Evolutionary conservation across 768 basidiomycete species (phyloP), one percentile per base, ranked within the genome.

Genomic region (Naganishia randhawae): DNA sequence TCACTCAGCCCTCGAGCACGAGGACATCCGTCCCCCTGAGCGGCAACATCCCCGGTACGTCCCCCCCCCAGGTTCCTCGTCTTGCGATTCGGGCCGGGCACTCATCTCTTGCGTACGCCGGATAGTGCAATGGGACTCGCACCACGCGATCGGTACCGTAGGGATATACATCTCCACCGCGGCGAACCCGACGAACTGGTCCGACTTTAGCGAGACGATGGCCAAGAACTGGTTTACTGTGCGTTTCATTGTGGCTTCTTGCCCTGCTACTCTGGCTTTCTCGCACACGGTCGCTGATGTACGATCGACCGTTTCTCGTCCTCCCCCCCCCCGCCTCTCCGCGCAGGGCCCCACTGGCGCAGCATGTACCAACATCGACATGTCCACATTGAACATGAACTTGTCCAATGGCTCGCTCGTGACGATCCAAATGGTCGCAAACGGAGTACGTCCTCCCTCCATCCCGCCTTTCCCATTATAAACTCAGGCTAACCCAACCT

Each of bases 11-110:
- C 5, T 81, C 83, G n/a, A 66, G 79, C 17, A 86, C 85, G 69
- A 85, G 91, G 39, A 86, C 85, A 10, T 77, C 80, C 5, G 93
- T 91, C 80, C 90, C 92, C 2, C 79, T 92, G 35, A 42, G 35
- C 29, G 83, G 77, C 37, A 70, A 82, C 41, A 88, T 86, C 10
- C 81, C 88, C 73, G 82, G 89, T 76, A 81, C 83, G 50, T 89
- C 70, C 84, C 33, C 27, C 41, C 52, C 25, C 17, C 17, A 22
- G 22, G 19, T 5, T 29, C 25, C 25, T 33, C 14, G 10, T 48
- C 14, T 14, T 29, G 3, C 35, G 16, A 48, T 9, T 6, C 27
- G 14, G 5, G 50, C 66, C 29, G 1, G 45, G 27, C 27, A 6
- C 14, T 31, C 29, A 41, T 42, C 41, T 39, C 3, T n/a, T 45